These are phyloP conservation scores for Teunomyces lycoperdinae DNA, from an alignment of 805 yeast genomes.

Conservation along the genomic window DNA sequence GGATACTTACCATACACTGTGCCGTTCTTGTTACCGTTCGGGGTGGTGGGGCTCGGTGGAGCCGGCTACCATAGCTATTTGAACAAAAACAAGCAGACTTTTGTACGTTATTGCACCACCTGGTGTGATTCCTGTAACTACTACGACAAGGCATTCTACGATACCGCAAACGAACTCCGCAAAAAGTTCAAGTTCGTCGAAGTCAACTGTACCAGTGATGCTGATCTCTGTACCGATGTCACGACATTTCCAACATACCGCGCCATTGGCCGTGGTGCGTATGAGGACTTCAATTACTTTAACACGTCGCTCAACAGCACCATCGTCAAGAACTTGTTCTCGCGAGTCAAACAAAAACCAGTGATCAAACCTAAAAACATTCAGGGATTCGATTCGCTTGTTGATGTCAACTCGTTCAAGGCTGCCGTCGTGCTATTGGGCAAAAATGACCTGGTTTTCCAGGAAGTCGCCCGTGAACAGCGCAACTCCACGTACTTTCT, in stretches of 20 bases:
- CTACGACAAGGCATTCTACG: neutral
- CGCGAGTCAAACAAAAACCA: neutral
- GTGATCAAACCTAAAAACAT: neutral
- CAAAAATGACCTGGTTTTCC: neutral
- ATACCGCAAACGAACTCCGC: neutral
- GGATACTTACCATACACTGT: neutral
- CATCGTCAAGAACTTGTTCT: neutral
- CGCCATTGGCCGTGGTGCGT: neutral
- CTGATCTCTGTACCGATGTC: neutral
- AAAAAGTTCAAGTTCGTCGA: neutral
- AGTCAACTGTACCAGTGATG: neutral
- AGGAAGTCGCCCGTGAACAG: neutral
- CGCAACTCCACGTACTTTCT: neutral
- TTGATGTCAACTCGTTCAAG: neutral
- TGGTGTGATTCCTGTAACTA: neutral
- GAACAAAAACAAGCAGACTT: neutral
- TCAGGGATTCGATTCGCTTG: neutral
- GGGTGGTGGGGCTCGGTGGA: neutral
- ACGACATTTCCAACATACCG: neutral
- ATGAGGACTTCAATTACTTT: neutral
- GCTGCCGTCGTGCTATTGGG: neutral
- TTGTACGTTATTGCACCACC: neutral
- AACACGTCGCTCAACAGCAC: neutral
- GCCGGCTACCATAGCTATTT: neutral
- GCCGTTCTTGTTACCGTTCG: neutral